These are phyloP conservation scores for Potentilla sterilis DNA, from an alignment of 306 rosid genomes.

Conservation along the genomic window DNA sequence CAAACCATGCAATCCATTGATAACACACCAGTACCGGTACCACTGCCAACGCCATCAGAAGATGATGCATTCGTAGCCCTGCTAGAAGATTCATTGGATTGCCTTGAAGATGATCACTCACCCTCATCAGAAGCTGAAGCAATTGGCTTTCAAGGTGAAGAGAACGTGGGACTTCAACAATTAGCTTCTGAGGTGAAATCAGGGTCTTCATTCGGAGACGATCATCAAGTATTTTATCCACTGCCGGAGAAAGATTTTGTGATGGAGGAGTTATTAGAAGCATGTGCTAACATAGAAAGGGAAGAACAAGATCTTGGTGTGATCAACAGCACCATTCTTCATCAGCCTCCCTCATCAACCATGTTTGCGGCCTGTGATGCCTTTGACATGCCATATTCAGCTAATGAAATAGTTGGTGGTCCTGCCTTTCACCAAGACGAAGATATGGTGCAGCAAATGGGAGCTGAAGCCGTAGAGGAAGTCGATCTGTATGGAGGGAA, in stretches of 20 bases:
- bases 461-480: background rate
- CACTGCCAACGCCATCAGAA: background rate
- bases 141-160: background rate
- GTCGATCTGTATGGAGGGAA: background rate
- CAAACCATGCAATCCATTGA: background rate
- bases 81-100: background rate
- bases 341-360: no score
- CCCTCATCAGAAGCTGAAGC: background rate
- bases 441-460: background rate
- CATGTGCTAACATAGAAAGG: no score
- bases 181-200: background rate
- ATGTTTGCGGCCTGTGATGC: no score
- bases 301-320: background rate
- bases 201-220: background rate
- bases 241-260: background rate
- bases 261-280: background rate
- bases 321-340: background rate
- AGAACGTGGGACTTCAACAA: background rate
- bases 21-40: no score
- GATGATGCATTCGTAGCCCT: background rate
- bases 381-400: background rate
- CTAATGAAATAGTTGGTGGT: background rate
- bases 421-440: background rate
- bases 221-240: no score
- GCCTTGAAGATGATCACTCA: background rate